Conservation (phyloP, 106 monocot species). For the Dendrobium chrysotoxum region DNA sequence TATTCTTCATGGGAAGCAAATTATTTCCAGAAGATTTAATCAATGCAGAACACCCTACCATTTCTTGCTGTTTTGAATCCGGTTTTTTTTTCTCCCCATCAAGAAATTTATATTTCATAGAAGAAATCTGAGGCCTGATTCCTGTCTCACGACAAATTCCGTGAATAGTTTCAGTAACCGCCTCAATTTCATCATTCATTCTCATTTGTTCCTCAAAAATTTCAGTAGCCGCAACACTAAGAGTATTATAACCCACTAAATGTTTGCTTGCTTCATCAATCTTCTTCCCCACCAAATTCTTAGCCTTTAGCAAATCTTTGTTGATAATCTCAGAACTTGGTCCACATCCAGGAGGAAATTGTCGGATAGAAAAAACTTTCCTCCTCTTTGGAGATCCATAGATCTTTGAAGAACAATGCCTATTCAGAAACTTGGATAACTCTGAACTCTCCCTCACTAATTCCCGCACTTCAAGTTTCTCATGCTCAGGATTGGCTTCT, state of each 20-base stretch:
- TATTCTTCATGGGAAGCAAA: neutral
- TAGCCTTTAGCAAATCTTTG: neutral
- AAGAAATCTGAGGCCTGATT: neutral
- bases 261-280: neutral
- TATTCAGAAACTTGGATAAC: neutral
- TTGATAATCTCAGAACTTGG: neutral
- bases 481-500: neutral
- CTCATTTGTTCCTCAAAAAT: neutral
- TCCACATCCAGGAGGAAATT: conserved; percentile 5
- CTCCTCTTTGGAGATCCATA: conserved; percentile 8
- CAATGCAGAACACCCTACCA: neutral
- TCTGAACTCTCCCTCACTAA: neutral
- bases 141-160: neutral
- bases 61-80: neutral
- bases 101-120: neutral
- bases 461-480: neutral
- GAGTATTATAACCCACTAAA: neutral
- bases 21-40: neutral
- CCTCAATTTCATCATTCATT: neutral
- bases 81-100: neutral
- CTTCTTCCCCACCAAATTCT: neutral
- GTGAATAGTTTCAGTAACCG: neutral
- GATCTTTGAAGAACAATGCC: neutral
- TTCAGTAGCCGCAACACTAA: neutral
- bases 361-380: neutral